Evolutionary conservation across 2,329 filamentous ascomycete species (phyloP), one percentile per base, ranked within the genome.

Genomic region (Knoxdaviesia proteae): DNA sequence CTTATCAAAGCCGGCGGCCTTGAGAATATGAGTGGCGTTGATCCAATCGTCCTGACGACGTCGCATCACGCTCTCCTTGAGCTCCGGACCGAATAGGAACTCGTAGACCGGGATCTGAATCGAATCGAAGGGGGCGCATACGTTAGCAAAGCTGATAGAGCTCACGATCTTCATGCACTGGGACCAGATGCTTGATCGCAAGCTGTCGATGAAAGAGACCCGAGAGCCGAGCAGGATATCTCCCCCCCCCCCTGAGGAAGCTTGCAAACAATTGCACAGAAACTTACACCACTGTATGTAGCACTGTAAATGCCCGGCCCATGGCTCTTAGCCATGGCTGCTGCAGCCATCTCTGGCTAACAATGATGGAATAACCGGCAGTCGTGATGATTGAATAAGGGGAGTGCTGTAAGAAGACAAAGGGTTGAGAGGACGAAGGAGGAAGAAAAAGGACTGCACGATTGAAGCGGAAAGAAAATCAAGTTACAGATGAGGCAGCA

Each of bases 21-120:
- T 98, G 40, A 98, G 66, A 46, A 98, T 96, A 56, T 98, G 90
- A 43, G 90, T 98, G n/a, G 90, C 90, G 67, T 98, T 98, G 63
- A 98, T 90, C 86, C 88, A 98, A 61, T 96, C 77, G 59, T 98
- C 90, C 42, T 77, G 73, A 46, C 88, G 77, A 41, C 90, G 76
- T 58, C 90, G 80, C 90, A 98, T 98, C 49, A 96, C 82, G 82
- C 94, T 84, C 53, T 80, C 73, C 56, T 80, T 77, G 33, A 77
- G 56, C 56, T 92, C 84, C 50, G 67, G 69, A 34, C 79, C 84
- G 52, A 93, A 79, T 57, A 92, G 86, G 61, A 76, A 90, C 57
- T 96, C 90, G 57, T 90, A 94, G 7, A 96, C 88, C 34, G 88
- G 88, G 47, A 94, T 86, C 84, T 94, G 54, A 45, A 40, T 41